Percentiles rank a stretch among this genome's conserved stretches.
These are phyloP conservation scores for Rhodotorula sp. DNA, from an alignment of 1,284 basidiomycete species.

Conservation along the genomic window DNA sequence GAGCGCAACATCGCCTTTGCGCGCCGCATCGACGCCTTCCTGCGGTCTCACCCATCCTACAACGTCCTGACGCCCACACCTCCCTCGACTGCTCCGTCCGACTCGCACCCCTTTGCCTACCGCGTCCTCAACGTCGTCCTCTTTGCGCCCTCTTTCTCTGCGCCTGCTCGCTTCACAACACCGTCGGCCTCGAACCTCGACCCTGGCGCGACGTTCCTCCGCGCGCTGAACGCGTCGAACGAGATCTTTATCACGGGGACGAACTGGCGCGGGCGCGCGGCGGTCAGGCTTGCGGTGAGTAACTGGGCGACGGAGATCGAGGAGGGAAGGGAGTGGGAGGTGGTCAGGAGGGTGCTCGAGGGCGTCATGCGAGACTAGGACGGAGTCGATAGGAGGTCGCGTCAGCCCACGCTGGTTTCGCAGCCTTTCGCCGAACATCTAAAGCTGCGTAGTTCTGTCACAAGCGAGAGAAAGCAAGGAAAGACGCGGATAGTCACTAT, in stretches of 20 bases:
- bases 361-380: constrained; percentile 36
- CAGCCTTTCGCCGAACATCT: too few relatives aligned
- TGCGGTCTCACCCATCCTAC: constrained; percentile 15
- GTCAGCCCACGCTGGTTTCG: too few relatives aligned
- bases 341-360: constrained; percentile 43
- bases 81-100: not conserved
- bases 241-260: constrained; percentile 54
- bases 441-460: too few relatives aligned
- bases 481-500: too few relatives aligned
- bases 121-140: constrained; percentile 56
- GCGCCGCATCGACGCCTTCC: constrained; percentile 41
- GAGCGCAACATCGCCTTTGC: constrained; percentile 55
- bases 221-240: constrained; percentile 52
- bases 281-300: constrained; percentile 55
- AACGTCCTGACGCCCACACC: constrained; percentile 23
- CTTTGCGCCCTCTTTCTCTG: constrained; percentile 51
- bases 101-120: constrained; percentile 2
- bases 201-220: constrained; percentile 46
- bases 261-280: constrained; percentile 52
- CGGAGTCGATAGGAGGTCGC: too few relatives aligned
- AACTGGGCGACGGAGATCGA: constrained; percentile 54
- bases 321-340: constrained; percentile 46
- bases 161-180: constrained; percentile 41
- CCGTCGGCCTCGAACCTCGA: constrained; percentile 3
- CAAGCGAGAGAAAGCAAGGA: too few relatives aligned